These are phyloP conservation scores for Penicillium sp. DNA, from an alignment of 2,329 filamentous ascomycete species.

Conservation along the genomic window DNA sequence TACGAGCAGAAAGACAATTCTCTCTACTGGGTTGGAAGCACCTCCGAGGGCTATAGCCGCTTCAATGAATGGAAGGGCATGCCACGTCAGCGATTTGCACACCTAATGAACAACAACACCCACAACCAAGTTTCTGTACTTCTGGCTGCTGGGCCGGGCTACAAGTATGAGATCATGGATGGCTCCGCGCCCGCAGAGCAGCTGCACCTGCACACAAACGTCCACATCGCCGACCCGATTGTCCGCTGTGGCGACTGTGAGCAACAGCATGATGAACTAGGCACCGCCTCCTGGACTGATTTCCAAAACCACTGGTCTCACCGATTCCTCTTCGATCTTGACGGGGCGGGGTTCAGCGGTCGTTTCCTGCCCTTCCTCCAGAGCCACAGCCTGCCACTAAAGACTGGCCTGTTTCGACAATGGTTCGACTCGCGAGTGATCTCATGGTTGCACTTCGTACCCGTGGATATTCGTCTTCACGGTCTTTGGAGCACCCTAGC, in stretches of 20 bases:
- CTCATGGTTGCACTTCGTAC: conserved; percentile 79
- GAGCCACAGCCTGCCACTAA: conserved; percentile 66
- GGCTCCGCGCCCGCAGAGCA: conserved; percentile 39
- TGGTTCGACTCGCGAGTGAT: conserved; percentile 74
- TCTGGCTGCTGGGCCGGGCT: conserved; percentile 49
- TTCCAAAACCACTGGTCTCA: conserved; percentile 62
- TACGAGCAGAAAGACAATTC: conserved; percentile 63
- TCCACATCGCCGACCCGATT: conserved; percentile 59
- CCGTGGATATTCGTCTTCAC: conserved; percentile 69
- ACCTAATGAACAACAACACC: conserved; percentile 62
- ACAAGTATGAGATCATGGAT: conserved; percentile 56
- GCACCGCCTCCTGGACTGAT: conserved; percentile 44
- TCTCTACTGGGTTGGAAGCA: conserved; percentile 73
- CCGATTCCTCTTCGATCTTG: conserved; percentile 69
- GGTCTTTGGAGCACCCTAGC: conserved; percentile 70
- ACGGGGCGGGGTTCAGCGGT: conserved; percentile 65
- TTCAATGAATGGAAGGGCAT: conserved; percentile 62
- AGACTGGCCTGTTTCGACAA: conserved; percentile 68
- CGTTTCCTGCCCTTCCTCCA: conserved; percentile 63
- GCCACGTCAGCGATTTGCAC: conserved; percentile 69
- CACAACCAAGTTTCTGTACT: conserved; percentile 53
- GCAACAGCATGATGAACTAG: conserved; percentile 54
- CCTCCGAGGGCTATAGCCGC: conserved; percentile 54
- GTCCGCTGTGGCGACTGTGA: conserved; percentile 58
- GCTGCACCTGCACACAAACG: conserved; percentile 55